Evolutionary conservation across 257 asterid genomes (phyloP).

Genomic region (Solanum bulbocastanum): DNA sequence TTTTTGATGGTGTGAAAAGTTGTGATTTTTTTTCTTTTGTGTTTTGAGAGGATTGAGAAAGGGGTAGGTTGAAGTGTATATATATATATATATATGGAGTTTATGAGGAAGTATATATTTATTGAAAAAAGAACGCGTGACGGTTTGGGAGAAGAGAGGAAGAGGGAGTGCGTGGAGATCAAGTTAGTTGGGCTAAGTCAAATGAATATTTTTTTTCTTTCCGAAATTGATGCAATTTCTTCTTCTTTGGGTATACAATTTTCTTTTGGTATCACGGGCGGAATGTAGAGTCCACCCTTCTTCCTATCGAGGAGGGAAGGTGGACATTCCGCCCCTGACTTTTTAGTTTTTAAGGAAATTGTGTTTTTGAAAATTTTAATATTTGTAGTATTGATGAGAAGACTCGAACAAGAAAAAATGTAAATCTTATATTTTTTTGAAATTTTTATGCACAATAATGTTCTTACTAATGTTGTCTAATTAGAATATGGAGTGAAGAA

Average conservation of each 20-base stretch:
- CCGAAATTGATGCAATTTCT: neutral
- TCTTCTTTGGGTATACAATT: neutral
- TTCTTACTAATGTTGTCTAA: too few species aligned
- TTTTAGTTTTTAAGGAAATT: neutral
- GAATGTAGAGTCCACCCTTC: neutral
- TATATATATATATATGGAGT: neutral
- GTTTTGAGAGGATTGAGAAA: neutral
- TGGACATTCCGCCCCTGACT: neutral
- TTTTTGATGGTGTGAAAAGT: neutral
- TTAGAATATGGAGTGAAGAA: neutral
- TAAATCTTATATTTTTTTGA: too few species aligned
- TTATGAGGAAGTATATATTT: neutral
- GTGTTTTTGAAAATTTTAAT: neutral
- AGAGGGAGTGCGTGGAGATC: slow-evolving; percentile 14
- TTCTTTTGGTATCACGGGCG: neutral
- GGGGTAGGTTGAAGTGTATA: neutral
- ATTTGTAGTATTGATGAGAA: neutral
- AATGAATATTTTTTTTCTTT: neutral
- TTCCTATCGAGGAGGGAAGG: neutral
- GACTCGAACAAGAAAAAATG: neutral
- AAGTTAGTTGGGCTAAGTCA: slow-evolving; percentile 29
- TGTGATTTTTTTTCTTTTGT: neutral
- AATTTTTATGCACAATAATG: too few species aligned
- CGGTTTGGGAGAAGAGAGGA: neutral
- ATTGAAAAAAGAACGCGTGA: neutral